These are phyloP conservation scores for Neonothopanus nambi DNA, from an alignment of 1,284 basidiomycete species.

Conservation along the genomic window DNA sequence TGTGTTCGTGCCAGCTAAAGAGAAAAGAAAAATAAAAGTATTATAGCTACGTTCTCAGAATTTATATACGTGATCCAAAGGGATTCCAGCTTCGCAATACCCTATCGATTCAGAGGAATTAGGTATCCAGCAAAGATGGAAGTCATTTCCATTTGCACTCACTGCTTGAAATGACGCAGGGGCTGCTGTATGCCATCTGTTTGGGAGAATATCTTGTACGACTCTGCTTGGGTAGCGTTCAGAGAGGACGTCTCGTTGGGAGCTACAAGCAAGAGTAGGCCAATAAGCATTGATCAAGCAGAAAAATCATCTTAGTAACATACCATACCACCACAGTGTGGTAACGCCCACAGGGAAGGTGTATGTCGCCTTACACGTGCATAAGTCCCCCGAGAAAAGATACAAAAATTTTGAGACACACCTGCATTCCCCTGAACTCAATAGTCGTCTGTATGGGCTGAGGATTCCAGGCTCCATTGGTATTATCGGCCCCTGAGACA, in stretches of 20 bases:
- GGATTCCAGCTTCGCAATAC: too few relatives aligned
- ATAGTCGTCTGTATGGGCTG: conserved; percentile 64
- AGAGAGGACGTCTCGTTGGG: neutral
- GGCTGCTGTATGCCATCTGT: conserved; percentile 19
- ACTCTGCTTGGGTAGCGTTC: neutral
- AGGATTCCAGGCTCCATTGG: conserved; percentile 58
- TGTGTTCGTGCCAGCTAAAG: too few relatives aligned
- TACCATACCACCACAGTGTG: conserved; percentile 42
- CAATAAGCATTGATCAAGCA: neutral
- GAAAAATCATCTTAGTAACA: neutral
- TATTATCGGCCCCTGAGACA: conserved; percentile 49
- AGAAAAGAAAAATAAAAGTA: too few relatives aligned
- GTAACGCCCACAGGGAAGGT: conserved; percentile 68
- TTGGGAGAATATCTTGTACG: conserved; percentile 16
- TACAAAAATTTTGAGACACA: conserved; percentile 23
- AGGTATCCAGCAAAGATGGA: too few relatives aligned
- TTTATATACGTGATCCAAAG: too few relatives aligned
- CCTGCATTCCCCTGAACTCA: conserved; percentile 69
- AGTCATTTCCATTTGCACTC: too few relatives aligned
- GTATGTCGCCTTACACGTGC: conserved; percentile 48
- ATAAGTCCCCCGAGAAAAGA: conserved; percentile 4
- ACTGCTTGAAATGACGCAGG: conserved; percentile 15
- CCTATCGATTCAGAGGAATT: too few relatives aligned
- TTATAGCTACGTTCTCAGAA: too few relatives aligned
- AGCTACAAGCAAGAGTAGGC: neutral